Base-by-base conservation (phyloP, 441 rosid genomes). In the Adansonia rubrostipa region DNA sequence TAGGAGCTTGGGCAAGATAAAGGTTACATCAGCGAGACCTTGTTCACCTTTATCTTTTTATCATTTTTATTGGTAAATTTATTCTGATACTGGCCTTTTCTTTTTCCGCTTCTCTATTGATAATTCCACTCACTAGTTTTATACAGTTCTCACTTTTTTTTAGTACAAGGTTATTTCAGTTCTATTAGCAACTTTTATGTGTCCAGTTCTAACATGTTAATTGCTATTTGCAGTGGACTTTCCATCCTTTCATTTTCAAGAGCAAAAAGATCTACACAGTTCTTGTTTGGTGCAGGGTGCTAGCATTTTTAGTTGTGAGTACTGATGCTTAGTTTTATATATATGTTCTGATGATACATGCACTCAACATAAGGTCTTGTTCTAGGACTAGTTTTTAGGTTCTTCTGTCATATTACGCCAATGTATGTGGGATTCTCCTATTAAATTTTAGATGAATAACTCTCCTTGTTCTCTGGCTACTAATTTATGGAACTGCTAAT, bases 1-100 rank as follows among this genome's bases (percentile, higher is more conserved):
- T 66, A 96, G 99, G 99, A 96, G 86, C 97, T 96, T 71, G 99
- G 99, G 76, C 94, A 89, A 86, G 98, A 96, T 70, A 94, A 88
- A 86, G 94, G 94, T 82, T 92, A 94, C 87, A 89, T 96, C 76
- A 96, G 99, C 70, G 99, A 96, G 89, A 90, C 91, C 3, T 78
- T 95, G 57, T 96, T 96, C 91, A 86, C 89, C 75, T 77, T 42
- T 60, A 81, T 92, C 40, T 96, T 96, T 79, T 45, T 90, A 73
- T 90, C 97, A 4, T 96, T 96, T 72, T 72, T 90, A 78, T 76
- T 92, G 93, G 99, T 96, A 86, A 86, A 90, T 48, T 69, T 88
- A 71, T 71, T 47, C 4, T 53, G 7, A 7, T 57, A 15, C 44
- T 64, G 7, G 4, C 14, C 14, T 42, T 67, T 57, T 14, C 11